A percentile compares a stretch with the other conserved stretches of the same genome.
Evolutionary conservation across 2,329 filamentous ascomycete species (phyloP).

Genomic region (Neospermospora avenae): DNA sequence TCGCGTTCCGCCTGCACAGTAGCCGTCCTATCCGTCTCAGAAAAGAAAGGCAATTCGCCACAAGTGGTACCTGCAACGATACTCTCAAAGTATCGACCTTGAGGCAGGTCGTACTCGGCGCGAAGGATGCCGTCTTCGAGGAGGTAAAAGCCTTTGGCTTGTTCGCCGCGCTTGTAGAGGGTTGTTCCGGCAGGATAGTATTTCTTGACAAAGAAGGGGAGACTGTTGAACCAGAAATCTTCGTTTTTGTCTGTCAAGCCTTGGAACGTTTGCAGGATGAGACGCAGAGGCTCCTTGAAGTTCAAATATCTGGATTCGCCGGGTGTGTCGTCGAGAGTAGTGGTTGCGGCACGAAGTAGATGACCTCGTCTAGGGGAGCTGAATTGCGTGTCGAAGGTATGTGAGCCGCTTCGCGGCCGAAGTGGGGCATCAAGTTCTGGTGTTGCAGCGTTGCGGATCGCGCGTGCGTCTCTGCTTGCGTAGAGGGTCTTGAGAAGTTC

Average conservation of each 20-base stretch:
- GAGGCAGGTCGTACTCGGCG: conserved; percentile 86
- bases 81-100: conserved; percentile 84
- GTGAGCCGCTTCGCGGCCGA: conserved; percentile 26
- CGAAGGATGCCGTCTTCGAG: conserved; percentile 85
- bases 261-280: conserved; percentile 95
- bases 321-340: conserved; percentile 64
- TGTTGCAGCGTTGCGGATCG: conserved; percentile 41
- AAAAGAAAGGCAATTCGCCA: conserved; percentile 95
- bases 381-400: conserved; percentile 51
- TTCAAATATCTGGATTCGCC: conserved; percentile 70
- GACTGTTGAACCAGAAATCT: conserved; percentile 89
- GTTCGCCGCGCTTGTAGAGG: conserved; percentile 74
- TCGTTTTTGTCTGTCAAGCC: conserved; percentile 81
- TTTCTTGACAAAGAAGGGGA: conserved; percentile 69
- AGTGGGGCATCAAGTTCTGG: conserved; percentile 29
- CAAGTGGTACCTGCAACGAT: conserved; percentile 94
- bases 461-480: conserved; percentile 60
- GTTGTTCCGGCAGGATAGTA: conserved; percentile 67
- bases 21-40: conserved; percentile 80
- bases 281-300: conserved; percentile 84
- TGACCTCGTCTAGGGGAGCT: conserved; percentile 80
- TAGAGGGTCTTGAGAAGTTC: conserved; percentile 83
- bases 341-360: conserved; percentile 73
- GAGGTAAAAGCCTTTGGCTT: conserved; percentile 82
- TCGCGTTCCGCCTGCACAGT: conserved; percentile 81